Evolutionary conservation across 371 early-diverging fungal genomes (phyloP).

Genomic region (Mucor velutinosus): DNA sequence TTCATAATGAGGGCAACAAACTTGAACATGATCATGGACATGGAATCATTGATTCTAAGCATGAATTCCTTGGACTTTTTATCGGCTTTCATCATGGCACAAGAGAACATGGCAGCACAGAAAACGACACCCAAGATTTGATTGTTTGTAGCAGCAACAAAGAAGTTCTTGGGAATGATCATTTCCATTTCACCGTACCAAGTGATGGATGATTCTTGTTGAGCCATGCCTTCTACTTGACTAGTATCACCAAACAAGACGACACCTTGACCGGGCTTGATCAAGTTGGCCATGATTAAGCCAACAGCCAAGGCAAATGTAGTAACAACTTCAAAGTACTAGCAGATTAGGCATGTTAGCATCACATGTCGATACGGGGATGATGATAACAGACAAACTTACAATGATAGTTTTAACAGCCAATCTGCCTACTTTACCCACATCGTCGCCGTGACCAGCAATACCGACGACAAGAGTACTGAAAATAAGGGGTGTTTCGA

Average conservation of each 20-base stretch:
- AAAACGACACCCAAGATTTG: constrained; percentile 69
- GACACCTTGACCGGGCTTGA: constrained; percentile 65
- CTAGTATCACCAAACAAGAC: constrained; percentile 21
- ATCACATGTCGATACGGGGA: neutral
- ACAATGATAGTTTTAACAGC: constrained; percentile 68
- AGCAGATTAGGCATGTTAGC: neutral
- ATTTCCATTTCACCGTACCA: constrained; percentile 58
- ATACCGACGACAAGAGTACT: constrained; percentile 64
- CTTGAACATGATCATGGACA: constrained; percentile 73
- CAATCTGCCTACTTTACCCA: constrained; percentile 62
- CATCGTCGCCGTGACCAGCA: constrained; percentile 74
- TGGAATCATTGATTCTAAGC: constrained; percentile 57
- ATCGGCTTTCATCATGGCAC: constrained; percentile 62
- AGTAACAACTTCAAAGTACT: constrained; percentile 71
- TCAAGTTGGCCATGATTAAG: constrained; percentile 65
- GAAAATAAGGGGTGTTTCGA: constrained; percentile 76
- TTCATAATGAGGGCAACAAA: constrained; percentile 71
- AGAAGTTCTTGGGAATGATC: constrained; percentile 64
- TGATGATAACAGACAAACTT: constrained; percentile 13
- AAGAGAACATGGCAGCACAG: constrained; percentile 71
- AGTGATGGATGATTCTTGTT: constrained; percentile 42
- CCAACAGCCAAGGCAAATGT: constrained; percentile 75
- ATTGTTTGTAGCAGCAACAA: constrained; percentile 49
- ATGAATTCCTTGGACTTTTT: constrained; percentile 55
- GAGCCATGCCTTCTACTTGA: constrained; percentile 27